Evolutionary conservation across 345 rosid genomes (phyloP), one percentile per base, ranked within the genome.

Genomic region (Lagerstroemia speciosa): DNA sequence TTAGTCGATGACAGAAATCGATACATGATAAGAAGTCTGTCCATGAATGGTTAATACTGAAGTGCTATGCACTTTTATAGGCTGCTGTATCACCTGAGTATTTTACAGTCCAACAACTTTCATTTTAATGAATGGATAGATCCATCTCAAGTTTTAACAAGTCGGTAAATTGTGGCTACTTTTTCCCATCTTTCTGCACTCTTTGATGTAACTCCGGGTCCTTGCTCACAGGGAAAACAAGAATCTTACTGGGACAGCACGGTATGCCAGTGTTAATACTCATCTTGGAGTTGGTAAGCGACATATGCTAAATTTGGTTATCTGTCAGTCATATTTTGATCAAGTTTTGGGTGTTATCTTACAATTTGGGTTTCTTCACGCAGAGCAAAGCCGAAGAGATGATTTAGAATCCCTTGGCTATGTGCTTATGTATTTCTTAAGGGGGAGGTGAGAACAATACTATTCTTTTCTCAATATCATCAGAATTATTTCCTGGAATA

Each of bases 371-470:
- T 45, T 30, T 11, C 8, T 62, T 55, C 45, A 70, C 68, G 77
- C 85, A 93, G 96, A 93, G 80, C 98, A 93, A 91, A 93, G 98
- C 85, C 83, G 97, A 83, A 83, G 98, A 82, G 98, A 93, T 85
- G 97, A 91, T 83, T 81, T 93, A 80, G 98, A 93, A 80, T 93
- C 97, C 45, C 97, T 93, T 74, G 97, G 97, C 78, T 91, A 90
- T 74, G 93, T 93, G 78, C 88, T 93, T 61, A 93, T 93, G 94
- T 90, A 93, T 80, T 93, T 89, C 80, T 77, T 93, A 33, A 82
- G 92, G 78, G 97, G 98, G 83, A 91, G 97, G 98, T 93, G 58
- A 36, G 24, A 60, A 36, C 41, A 61, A 45, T 55, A 58, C 62
- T 31, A 14, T 30, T 30, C 34, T 62, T 34, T 22, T 24, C 32